Percentiles rank a stretch among this genome's conserved stretches.
These are phyloP conservation scores for Podosphaera xanthii DNA, from an alignment of 2,329 filamentous ascomycete genomes.

Conservation along the genomic window DNA sequence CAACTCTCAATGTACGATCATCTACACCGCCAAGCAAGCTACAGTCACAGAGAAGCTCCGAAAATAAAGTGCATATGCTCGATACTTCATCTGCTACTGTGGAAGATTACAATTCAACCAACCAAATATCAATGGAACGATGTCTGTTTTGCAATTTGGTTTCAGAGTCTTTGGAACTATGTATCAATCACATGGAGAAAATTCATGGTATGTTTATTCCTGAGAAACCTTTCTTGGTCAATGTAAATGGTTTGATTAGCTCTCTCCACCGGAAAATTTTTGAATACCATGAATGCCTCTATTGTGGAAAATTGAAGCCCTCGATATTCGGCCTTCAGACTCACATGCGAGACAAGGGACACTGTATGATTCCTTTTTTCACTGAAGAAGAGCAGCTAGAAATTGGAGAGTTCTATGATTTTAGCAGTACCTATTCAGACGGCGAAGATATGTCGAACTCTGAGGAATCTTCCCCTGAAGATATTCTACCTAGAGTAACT, in stretches of 20 bases:
- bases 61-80: no score
- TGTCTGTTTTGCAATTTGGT: constrained; percentile 89
- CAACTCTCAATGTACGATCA: neutral
- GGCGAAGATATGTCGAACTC: constrained; percentile 38
- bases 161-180: constrained; percentile 53
- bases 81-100: constrained; percentile 8
- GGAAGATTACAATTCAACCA: constrained; percentile 22
- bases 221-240: constrained; percentile 60
- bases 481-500: constrained; percentile 18
- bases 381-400: constrained; percentile 78
- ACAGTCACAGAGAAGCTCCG: no score
- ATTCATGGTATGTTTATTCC: constrained; percentile 93
- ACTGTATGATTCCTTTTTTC: constrained; percentile 89
- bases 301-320: constrained; percentile 63
- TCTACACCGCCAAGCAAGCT: no score
- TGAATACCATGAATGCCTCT: constrained; percentile 63
- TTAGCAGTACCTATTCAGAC: constrained; percentile 85
- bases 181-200: constrained; percentile 72
- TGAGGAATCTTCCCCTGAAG: constrained; percentile 25
- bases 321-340: constrained; percentile 68
- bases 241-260: constrained; percentile 59
- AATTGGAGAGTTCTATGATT: constrained; percentile 93
- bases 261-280: constrained; percentile 63
- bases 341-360: constrained; percentile 90
- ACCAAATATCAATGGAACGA: constrained; percentile 15